Base-by-base conservation (phyloP, 306 rosid genomes). In the Pyrus pyrifolia region DNA sequence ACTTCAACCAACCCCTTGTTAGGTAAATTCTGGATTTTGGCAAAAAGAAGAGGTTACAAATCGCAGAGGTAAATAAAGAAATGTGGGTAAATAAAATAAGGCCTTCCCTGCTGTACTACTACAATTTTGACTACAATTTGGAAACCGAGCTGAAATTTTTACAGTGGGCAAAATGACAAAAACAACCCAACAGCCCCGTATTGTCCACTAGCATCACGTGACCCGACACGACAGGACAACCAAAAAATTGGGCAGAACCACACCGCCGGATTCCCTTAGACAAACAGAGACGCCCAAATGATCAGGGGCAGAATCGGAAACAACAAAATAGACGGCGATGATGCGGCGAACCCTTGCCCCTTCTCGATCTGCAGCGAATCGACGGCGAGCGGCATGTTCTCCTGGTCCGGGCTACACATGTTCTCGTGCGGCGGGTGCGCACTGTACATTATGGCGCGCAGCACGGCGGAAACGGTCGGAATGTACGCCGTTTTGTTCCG, bases 311-410 rank as follows among this genome's bases (percentile, higher is more conserved):
- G n/a, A 63, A 92, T 1, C 51, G 81, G 81, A 53, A 80, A 21
- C 4, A 40, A 10, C 6, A 80, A 80, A 42, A 69, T 29, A 8
- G 79, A 80, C 78, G 80, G 68, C 7, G 80, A 76, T 3, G 81
- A 77, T 70, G 81, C 51, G 21, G 86, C 64, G 17, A 84, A 6
- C 9, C 89, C 86, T 14, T 74, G 51, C 7, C 85, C 87, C 42
- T 72, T 85, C 27, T 89, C 93, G 76, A 95, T 86, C 86, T 92
- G 96, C 8, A 90, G 76, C 0, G 99, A 95, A 78, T 95, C 99
- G 19, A 95, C 99, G 89, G 99, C 99, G 71, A 95, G 83, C 0
- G 99, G 99, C 97, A 95, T 90, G 93, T 95, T 95, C 80, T 95
- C 99, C 55, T 92, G 99, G 78, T 95, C 99, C 3, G 99, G 99